Evolutionary conservation across 2,329 filamentous ascomycete species (phyloP), one percentile per base, ranked within the genome.

Genomic region (Penicillium olsonii): DNA sequence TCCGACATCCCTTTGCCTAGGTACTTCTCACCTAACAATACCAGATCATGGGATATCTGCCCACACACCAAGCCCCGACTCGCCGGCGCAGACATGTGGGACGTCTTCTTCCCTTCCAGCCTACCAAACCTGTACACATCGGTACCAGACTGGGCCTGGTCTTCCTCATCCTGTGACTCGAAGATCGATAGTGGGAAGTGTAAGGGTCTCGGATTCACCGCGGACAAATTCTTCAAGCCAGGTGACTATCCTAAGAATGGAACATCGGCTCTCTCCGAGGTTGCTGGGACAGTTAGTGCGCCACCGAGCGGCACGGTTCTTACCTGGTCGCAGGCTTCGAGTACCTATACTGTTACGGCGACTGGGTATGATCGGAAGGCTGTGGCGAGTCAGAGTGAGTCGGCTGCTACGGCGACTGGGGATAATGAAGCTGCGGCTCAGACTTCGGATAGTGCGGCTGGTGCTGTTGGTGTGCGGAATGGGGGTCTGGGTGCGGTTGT

Each of bases 291-390:
- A 1, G 56, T 72, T 11, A 68, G 67, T 0, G 58, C 62, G 3
- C 69, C 70, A 1, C 67, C 69, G 1, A 66, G 61, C 17, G 69
- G 70, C 12, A 62, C 60, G 0, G 64, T 70, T 0, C 63, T 73
- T 26, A 63, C 62, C 6, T 73, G 70, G 59, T 68, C 66, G 0
- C 67, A 71, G 60, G 46, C 41, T 46, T 67, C 48, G 34, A 55
- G 44, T 37, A 60, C 65, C 6, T 73, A 66, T 43, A 71, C 68
- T 1, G 69, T 73, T 37, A 68, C 67, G 0, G 71, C 70, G 37
- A 67, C 62, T 20, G 54, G 61, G 43, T 59, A 57, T 43, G 54
- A 63, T 39, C n/a, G 18, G 2, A 58, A 58, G 44, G 55, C 54
- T 37, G 61, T 62, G 37, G 48, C 43, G 4, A 54, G 53, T 18